Conservation (phyloP, 2,329 filamentous ascomycete genomes). For the Arthrobotrys entomopaga region DNA sequence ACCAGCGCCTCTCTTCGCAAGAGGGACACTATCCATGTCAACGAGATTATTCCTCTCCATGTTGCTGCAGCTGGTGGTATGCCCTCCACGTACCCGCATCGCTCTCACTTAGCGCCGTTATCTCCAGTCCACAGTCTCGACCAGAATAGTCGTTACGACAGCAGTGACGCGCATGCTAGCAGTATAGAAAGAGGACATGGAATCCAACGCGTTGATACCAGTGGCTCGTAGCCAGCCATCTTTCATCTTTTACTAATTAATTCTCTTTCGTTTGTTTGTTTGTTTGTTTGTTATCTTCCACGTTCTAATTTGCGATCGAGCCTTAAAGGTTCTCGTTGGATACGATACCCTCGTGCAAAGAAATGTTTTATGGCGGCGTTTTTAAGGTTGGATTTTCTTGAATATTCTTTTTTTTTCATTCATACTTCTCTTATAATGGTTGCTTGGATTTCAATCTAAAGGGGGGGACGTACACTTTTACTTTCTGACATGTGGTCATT, state of each 20-base stretch:
- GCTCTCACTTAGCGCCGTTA: slow-evolving; percentile 27
- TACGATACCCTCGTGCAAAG: slow-evolving; percentile 46
- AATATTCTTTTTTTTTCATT: slow-evolving; percentile 10
- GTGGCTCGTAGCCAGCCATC: slow-evolving; percentile 37
- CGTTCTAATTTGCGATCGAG: slow-evolving; percentile 20
- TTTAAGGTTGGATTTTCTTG: slow-evolving; percentile 11
- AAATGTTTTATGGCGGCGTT: slow-evolving; percentile 45
- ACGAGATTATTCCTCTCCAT: slow-evolving; percentile 52
- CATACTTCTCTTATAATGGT: slow-evolving; percentile 21
- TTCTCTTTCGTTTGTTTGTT: slow-evolving; percentile 2
- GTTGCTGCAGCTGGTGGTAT: slow-evolving; percentile 44
- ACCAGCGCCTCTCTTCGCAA: slow-evolving; percentile 49
- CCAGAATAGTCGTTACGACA: slow-evolving; percentile 13
- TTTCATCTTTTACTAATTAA: slow-evolving; percentile 1
- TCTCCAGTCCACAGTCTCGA: slow-evolving; percentile 41
- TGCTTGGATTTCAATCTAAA: slow-evolving; percentile 8
- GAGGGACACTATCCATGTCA: slow-evolving; percentile 47
- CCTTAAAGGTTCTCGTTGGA: slow-evolving; percentile 38
- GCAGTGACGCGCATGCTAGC: slow-evolving; percentile 22
- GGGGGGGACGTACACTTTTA: slow-evolving; percentile 14
- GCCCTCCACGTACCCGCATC: slow-evolving; percentile 12
- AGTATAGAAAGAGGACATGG: slow-evolving; percentile 40
- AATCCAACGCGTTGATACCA: slow-evolving; percentile 48
- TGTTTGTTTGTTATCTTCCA: slow-evolving; percentile 6
- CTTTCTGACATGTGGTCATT: slow-evolving; percentile 13